Evolutionary conservation across 2,329 filamentous ascomycete species (phyloP), one percentile per base, ranked within the genome.

Genomic region (Didymellaceae sp.): DNA sequence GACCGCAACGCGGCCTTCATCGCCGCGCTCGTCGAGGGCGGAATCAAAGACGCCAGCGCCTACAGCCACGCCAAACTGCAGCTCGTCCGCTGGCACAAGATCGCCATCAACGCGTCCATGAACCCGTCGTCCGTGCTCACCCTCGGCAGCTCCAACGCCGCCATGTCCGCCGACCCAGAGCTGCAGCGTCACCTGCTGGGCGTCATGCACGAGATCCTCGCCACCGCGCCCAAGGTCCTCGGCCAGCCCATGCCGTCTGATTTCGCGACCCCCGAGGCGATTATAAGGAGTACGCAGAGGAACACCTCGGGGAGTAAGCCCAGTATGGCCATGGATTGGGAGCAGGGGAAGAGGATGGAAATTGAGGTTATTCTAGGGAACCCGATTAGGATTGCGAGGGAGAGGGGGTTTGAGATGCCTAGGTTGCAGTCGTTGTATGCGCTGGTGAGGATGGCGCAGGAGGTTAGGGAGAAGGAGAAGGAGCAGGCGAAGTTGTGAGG

Each of bases 61-160:
- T 84, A 87, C 61, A 79, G 82, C 37, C 85, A 89, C 68, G 75
- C 84, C 24, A 86, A 84, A 52, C 76, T 90, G 35, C 88, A 90
- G 71, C 81, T 84, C 32, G 82, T 90, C 14, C 79, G 87, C 18
- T 90, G 87, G 87, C 87, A 90, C 71, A 90, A 90, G 71, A 82
- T 90, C 55, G 86, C 85, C 62, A 89, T 90, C 76, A 90, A 90
- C 70, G 85, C 86, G 0, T 83, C 85, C 42, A 88, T 90, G 80
- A 90, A 90, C 73, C 86, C 87, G 0, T 86, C 84, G 1, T 84
- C 86, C 2, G 86, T 90, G 6, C 78, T 90, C 0, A 83, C 82
- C 1, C 84, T 85, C 10, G 85, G 86, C 1, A 75, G 80, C 2
- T 81, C 83, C 44, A 90, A 90, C 65, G 80, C 84, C 35, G 81